Evolutionary conservation across 495 filamentous ascomycete genomes (phyloP), one percentile per base, ranked within the genome.

Genomic region (Apiosordaria backusii): DNA sequence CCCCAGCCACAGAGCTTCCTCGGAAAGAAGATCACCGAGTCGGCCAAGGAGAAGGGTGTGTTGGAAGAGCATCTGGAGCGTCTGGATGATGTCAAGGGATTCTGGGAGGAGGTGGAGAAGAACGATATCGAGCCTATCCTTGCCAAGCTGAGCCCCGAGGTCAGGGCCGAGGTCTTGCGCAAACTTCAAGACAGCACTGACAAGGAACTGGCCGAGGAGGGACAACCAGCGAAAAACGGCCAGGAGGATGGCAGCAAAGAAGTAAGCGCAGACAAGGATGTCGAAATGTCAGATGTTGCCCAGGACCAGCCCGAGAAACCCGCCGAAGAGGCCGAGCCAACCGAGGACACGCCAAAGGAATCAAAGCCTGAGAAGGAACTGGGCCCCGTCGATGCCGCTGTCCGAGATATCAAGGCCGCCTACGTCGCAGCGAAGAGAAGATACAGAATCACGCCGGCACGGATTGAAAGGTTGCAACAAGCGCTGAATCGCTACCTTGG

Each of bases 1-100:
- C 96, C 95, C 4, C 92, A 97, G 69, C 94, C 93, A 1, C 86
- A 87, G 50, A 96, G 89, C 61, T 96, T 84, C 69, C 80, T 99
- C 22, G 93, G 90, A 18, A 90, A 88, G 76, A 89, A 90, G 72
- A 81, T 94, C n/a, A 79, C 84, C 18, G 85, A 92, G 69, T 79
- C 86, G 22, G 89, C 92, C 4, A 86, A 92, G 70, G 83, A 91
- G 74, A 83, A 87, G 24, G 87, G 87, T 6, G 84, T 92, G 57
- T 71, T 90, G 23, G 88, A 92, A 58, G 85, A 81, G 15, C 89
- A 89, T 69, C 78, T 84, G 53, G 75, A 78, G 19, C 81, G 92
- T 22, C 89, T 97, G 71, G 85, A 85, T 63, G 94, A 96, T 64
- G 90, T 92, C 10, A 84, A 85, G 21, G 80, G 80, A 13, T 97